phyloP scores from a whole-genome alignment of 257 asterid genomes.

The Nicotiana otophora region DNA sequence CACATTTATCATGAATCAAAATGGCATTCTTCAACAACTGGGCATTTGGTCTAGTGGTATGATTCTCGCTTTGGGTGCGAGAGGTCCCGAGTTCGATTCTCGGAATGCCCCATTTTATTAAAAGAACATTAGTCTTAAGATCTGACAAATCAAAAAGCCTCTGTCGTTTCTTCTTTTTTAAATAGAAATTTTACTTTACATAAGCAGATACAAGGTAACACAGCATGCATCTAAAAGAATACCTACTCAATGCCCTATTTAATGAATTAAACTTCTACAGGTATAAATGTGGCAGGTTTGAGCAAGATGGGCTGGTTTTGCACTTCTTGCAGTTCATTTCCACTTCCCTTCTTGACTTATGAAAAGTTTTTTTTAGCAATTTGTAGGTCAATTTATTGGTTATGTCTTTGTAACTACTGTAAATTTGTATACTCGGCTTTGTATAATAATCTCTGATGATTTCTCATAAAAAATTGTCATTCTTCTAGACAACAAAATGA shows the following conservation, averaged over 20 bases:
- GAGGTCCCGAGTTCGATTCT: slow-evolving; percentile 78
- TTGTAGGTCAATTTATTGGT: not conserved
- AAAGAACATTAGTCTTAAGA: not conserved
- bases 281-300: not conserved
- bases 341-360: not conserved
- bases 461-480: too few relatives aligned
- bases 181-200: not conserved
- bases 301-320: not conserved
- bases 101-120: slow-evolving; percentile 54
- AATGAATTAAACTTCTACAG: not conserved
- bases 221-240: not conserved
- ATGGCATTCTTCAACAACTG: not conserved
- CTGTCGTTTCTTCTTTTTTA: not conserved
- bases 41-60: slow-evolving; percentile 89
- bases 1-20: not conserved
- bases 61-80: slow-evolving; percentile 84
- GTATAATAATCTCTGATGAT: not conserved
- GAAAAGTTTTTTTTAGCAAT: not conserved
- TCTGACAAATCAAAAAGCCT: not conserved
- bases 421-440: not conserved
- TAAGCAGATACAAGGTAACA: not conserved
- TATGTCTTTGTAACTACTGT: not conserved
- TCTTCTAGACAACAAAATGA: not conserved
- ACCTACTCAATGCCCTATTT: not conserved
- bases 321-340: not conserved